Conservation (phyloP, 345 rosid species). For the Hirschfeldia incana region DNA sequence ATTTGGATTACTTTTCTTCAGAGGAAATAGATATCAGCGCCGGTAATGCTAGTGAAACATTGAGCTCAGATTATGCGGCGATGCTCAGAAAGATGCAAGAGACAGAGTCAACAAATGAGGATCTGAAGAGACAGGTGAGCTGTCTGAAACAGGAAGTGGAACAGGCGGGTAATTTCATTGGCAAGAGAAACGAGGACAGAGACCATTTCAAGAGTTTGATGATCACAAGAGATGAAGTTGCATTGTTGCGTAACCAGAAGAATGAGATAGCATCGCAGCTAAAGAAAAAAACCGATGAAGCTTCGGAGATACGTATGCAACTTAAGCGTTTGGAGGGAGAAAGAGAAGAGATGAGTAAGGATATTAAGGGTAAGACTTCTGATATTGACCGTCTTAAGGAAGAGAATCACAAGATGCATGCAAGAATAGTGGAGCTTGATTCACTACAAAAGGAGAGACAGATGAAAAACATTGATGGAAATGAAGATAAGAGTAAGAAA, state of each 20-base stretch:
- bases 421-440: slow-evolving; percentile 47
- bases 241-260: slow-evolving; percentile 39
- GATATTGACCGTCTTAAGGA: slow-evolving; percentile 44
- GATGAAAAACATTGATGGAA: slow-evolving; percentile 27
- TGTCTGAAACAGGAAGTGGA: slow-evolving; percentile 39
- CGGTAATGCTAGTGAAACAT: slow-evolving; percentile 27
- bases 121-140: slow-evolving; percentile 36
- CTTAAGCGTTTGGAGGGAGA: slow-evolving; percentile 48
- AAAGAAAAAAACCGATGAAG: slow-evolving; percentile 42
- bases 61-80: slow-evolving; percentile 28
- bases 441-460: slow-evolving; percentile 31
- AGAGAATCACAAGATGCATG: slow-evolving; percentile 45
- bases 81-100: slow-evolving; percentile 40
- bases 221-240: slow-evolving; percentile 43
- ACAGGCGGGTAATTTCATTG: slow-evolving; percentile 30
- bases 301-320: slow-evolving; percentile 38
- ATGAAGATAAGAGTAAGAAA: slow-evolving; percentile 27
- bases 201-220: slow-evolving; percentile 30
- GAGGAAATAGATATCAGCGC: slow-evolving; percentile 49
- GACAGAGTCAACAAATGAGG: slow-evolving; percentile 37
- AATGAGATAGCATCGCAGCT: slow-evolving; percentile 45
- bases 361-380: slow-evolving; percentile 7
- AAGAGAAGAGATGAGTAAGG: slow-evolving; percentile 39
- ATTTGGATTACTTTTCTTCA: slow-evolving; percentile 57
- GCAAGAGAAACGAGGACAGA: slow-evolving; percentile 35